Evolutionary conservation across 768 basidiomycete species (phyloP).

Genomic region (Collybia nuda): DNA sequence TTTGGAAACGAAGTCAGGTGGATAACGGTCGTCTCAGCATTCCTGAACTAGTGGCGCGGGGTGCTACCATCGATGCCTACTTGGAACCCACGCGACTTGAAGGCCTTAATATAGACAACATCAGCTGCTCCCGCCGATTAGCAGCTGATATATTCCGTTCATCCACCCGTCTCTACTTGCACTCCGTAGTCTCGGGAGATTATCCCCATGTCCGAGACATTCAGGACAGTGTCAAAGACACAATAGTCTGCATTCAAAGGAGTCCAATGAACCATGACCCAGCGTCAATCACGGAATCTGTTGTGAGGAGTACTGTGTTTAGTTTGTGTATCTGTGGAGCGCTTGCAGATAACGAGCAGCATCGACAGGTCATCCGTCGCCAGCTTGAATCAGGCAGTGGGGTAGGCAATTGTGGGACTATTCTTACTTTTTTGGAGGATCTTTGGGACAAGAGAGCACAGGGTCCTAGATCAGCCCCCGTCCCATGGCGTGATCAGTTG

Average conservation of each 20-base stretch:
- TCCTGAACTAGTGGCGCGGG: constrained; percentile 56
- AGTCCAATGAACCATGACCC: constrained; percentile 13
- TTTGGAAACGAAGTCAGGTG: constrained; percentile 57
- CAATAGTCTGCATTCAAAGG: constrained; percentile 46
- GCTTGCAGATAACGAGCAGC: constrained; percentile 50
- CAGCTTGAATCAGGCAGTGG: constrained; percentile 53
- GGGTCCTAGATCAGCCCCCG: constrained; percentile 25
- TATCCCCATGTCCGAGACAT: constrained; percentile 68
- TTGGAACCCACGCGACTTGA: constrained; percentile 25
- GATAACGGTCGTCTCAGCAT: constrained; percentile 51
- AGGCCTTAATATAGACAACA: constrained; percentile 9
- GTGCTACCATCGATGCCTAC: constrained; percentile 46
- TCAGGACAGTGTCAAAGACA: constrained; percentile 48
- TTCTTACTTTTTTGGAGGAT: constrained; percentile 48
- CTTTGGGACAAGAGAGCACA: constrained; percentile 54
- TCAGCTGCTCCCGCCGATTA: constrained; percentile 37
- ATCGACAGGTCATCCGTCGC: constrained; percentile 41
- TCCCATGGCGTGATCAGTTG: constrained; percentile 66
- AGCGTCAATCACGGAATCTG: constrained; percentile 42
- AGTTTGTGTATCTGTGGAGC: constrained; percentile 73
- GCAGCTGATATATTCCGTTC: constrained; percentile 70
- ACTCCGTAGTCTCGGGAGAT: constrained; percentile 75
- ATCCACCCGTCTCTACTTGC: constrained; percentile 72
- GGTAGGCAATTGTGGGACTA: constrained; percentile 66
- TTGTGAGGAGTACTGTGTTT: constrained; percentile 79